phyloP scores from a whole-genome alignment of 495 filamentous ascomycete species.

The Penicillium canariense region DNA sequence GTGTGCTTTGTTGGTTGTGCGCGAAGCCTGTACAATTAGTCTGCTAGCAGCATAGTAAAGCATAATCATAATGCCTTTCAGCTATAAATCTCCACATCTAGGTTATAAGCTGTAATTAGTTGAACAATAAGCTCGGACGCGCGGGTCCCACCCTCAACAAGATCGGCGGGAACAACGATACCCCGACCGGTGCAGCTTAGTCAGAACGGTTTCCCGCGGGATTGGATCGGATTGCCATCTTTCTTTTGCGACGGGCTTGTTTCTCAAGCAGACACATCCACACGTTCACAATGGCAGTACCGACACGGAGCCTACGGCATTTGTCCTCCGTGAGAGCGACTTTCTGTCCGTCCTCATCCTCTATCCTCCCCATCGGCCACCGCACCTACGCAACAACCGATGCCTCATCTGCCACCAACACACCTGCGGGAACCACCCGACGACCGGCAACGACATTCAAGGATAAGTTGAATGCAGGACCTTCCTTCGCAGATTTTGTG shows the following conservation, averaged over 20 bases:
- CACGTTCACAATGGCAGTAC: conserved; percentile 35
- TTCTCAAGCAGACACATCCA: conserved; percentile 6
- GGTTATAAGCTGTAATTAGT: neutral
- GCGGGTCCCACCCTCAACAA: neutral
- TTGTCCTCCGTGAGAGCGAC: conserved; percentile 33
- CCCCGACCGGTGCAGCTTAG: conserved; percentile 15
- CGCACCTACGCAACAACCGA: conserved; percentile 46
- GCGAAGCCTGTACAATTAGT: conserved; percentile 20
- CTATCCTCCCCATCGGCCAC: conserved; percentile 16
- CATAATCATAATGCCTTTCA: conserved; percentile 27
- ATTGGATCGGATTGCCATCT: conserved; percentile 26
- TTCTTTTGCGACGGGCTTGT: conserved; percentile 16
- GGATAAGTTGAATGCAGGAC: conserved; percentile 76
- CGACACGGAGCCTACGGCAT: conserved; percentile 36
- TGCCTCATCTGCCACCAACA: conserved; percentile 35
- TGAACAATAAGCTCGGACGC: neutral
- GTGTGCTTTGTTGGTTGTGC: neutral
- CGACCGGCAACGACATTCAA: conserved; percentile 66
- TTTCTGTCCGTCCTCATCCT: conserved; percentile 13
- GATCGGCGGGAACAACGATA: conserved; percentile 8
- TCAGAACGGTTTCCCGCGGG: conserved; percentile 22
- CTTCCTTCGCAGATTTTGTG: conserved; percentile 83
- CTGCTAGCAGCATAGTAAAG: conserved; percentile 13
- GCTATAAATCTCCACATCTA: conserved; percentile 2
- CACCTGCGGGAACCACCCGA: conserved; percentile 27